Evolutionary conservation across 2,329 filamentous ascomycete genomes (phyloP).

Genomic region (Cladosporium colombiae): DNA sequence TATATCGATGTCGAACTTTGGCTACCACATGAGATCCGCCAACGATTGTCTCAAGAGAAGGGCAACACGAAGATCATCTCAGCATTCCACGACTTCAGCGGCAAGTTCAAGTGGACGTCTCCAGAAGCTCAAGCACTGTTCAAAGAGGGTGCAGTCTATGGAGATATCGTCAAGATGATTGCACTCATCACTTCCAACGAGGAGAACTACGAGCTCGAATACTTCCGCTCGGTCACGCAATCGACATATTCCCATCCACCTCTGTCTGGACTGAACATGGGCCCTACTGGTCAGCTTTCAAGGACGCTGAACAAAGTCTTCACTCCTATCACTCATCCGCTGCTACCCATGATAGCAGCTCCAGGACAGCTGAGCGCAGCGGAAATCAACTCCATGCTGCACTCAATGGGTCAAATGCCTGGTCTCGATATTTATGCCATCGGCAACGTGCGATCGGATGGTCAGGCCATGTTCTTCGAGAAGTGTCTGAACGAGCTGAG

Average conservation of each 20-base stretch:
- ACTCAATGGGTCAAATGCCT: conserved; percentile 76
- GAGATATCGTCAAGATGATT: conserved; percentile 90
- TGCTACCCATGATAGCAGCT: conserved; percentile 80
- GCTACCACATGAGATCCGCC: conserved; percentile 75
- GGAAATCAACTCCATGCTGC: conserved; percentile 78
- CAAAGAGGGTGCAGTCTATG: conserved; percentile 68
- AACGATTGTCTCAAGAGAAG: conserved; percentile 65
- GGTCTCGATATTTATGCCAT: conserved; percentile 81
- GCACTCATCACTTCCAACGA: conserved; percentile 77
- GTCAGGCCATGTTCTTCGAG: conserved; percentile 81
- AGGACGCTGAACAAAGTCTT: conserved; percentile 83
- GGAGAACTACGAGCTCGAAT: conserved; percentile 87
- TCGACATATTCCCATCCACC: conserved; percentile 70
- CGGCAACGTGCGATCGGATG: conserved; percentile 69
- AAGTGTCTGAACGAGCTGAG: conserved; percentile 64
- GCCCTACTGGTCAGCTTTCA: conserved; percentile 80
- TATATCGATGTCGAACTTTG: conserved; percentile 89
- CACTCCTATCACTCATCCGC: conserved; percentile 82
- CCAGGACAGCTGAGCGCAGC: conserved; percentile 83
- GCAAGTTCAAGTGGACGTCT: conserved; percentile 80
- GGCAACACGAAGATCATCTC: conserved; percentile 85
- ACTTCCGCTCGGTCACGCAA: conserved; percentile 77
- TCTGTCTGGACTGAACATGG: conserved; percentile 85
- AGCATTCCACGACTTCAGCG: conserved; percentile 88
- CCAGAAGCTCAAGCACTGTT: conserved; percentile 71